These are phyloP conservation scores for Cyberlindnera amylophila DNA, from an alignment of 805 yeast species.

Conservation along the genomic window DNA sequence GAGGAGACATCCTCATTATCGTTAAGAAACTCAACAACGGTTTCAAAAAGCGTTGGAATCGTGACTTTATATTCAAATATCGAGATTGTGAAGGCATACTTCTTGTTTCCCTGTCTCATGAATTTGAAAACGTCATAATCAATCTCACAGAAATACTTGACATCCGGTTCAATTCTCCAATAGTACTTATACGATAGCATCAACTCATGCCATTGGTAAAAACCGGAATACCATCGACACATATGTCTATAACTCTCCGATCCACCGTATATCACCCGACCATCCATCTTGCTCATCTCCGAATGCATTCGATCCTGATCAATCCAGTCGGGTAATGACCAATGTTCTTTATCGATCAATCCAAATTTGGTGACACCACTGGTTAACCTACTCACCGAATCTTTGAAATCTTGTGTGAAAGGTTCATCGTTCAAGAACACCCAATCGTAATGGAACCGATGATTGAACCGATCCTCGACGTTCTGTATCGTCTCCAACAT, in stretches of 20 bases:
- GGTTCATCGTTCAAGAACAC: conserved; percentile 82
- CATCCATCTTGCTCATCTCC: conserved; percentile 53
- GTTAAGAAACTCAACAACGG: conserved; percentile 41
- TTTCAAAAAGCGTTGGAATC: conserved; percentile 45
- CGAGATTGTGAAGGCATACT: conserved; percentile 72
- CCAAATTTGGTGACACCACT: conserved; percentile 74
- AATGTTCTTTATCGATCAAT: conserved; percentile 67
- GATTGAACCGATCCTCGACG: conserved; percentile 36
- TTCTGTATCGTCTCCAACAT: conserved; percentile 51
- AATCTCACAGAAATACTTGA: conserved; percentile 70
- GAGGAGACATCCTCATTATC: conserved; percentile 4
- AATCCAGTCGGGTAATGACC: conserved; percentile 83
- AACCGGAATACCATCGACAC: conserved; percentile 87
- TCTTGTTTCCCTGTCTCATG: conserved; percentile 53
- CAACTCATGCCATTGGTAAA: conserved; percentile 69
- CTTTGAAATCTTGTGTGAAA: conserved; percentile 68
- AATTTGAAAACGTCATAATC: conserved; percentile 55
- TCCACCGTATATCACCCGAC: conserved; percentile 65
- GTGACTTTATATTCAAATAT: conserved; percentile 61
- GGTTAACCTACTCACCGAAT: conserved; percentile 45
- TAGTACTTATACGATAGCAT: conserved; percentile 73
- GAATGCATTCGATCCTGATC: conserved; percentile 68
- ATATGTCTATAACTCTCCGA: conserved; percentile 78
- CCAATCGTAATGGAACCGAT: conserved; percentile 81
- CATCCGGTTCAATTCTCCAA: conserved; percentile 92